Conservation (phyloP, 2,329 filamentous ascomycete species). For the Colletotrichum gigasporum region DNA sequence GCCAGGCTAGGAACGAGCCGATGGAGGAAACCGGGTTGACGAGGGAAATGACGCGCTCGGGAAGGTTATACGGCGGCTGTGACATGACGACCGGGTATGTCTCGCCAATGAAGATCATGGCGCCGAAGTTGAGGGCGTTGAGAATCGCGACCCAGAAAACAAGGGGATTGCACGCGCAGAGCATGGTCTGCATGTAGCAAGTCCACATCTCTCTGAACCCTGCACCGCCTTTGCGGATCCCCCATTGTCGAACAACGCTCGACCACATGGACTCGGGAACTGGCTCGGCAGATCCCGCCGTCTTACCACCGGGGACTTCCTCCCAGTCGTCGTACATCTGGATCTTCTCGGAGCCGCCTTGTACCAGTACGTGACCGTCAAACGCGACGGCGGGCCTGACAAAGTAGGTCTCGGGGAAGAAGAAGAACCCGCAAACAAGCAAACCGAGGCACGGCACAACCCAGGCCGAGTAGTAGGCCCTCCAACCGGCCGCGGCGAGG, state of each 20-base stretch:
- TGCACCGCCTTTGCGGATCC: slow-evolving; percentile 18
- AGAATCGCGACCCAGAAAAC: slow-evolving; percentile 38
- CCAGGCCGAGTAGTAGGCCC: slow-evolving; percentile 43
- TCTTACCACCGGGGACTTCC: slow-evolving; percentile 23
- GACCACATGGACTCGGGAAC: slow-evolving; percentile 17
- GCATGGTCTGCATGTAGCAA: slow-evolving; percentile 35
- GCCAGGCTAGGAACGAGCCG: slow-evolving; percentile 33
- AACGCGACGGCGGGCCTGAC: slow-evolving; percentile 50
- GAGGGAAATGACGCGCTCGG: slow-evolving; percentile 21
- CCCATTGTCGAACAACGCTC: slow-evolving; percentile 11
- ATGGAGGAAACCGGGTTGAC: slow-evolving; percentile 24
- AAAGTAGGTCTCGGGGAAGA: slow-evolving; percentile 51
- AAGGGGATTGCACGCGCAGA: slow-evolving; percentile 39
- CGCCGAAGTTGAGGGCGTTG: slow-evolving; percentile 37
- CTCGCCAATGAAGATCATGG: slow-evolving; percentile 36
- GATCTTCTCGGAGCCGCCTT: slow-evolving; percentile 48
- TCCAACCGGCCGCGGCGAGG: slow-evolving; percentile 40
- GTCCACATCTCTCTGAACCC: slow-evolving; percentile 30
- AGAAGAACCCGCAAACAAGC: slow-evolving; percentile 40
- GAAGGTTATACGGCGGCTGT: slow-evolving; percentile 30
- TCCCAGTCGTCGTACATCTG: slow-evolving; percentile 46
- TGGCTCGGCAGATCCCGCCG: background rate
- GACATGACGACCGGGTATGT: slow-evolving; percentile 33
- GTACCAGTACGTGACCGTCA: slow-evolving; percentile 48
- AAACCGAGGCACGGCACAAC: slow-evolving; percentile 36